Conservation (phyloP, 768 basidiomycete species). For the Suillus plorans region DNA sequence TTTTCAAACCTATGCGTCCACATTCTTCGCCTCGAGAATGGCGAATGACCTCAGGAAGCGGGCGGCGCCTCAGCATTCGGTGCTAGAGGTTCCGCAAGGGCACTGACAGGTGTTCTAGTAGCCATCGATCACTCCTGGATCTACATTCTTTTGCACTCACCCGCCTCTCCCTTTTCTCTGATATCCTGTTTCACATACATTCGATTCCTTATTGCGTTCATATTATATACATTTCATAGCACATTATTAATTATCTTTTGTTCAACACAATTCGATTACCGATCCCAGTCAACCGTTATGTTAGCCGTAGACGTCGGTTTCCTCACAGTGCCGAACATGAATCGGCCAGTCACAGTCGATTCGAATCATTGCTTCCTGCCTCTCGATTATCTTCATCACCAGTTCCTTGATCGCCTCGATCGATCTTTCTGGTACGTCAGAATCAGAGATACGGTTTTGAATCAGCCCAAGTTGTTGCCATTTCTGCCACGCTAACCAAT, state of each 20-base stretch:
- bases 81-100: background rate
- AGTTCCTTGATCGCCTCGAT: slow-evolving; percentile 35
- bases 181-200: too few species aligned
- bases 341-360: slow-evolving; percentile 13
- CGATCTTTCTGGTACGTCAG: slow-evolving; percentile 33
- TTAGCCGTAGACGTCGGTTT: slow-evolving; percentile 53
- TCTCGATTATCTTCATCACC: slow-evolving; percentile 37
- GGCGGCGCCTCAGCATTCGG: background rate
- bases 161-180: too few species aligned
- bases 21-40: background rate
- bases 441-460: slow-evolving; percentile 29
- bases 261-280: too few species aligned
- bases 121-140: too few species aligned
- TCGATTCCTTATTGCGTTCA: too few species aligned
- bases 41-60: background rate
- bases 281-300: slow-evolving; percentile 45
- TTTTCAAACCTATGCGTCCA: background rate
- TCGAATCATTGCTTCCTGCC: slow-evolving; percentile 34
- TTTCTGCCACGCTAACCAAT: background rate
- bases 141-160: too few species aligned
- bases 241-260: too few species aligned
- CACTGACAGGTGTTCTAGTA: too few species aligned
- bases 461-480: slow-evolving; percentile 20
- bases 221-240: too few species aligned
- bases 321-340: slow-evolving; percentile 49